Evolutionary conservation across 768 basidiomycete species (phyloP).

Genomic region (Pilatotrama ljubarskyi): DNA sequence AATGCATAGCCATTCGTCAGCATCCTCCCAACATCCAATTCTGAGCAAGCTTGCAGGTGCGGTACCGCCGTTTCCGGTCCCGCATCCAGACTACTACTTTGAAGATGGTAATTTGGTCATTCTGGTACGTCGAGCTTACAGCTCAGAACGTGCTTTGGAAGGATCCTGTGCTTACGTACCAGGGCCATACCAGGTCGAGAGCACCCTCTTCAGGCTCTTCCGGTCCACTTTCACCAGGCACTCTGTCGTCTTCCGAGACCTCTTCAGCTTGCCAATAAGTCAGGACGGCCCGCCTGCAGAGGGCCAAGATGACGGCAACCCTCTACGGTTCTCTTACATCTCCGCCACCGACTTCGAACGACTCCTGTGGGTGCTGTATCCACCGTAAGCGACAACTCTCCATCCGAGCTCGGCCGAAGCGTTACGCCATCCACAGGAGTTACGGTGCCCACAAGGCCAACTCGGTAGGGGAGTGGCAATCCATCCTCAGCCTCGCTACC

Average conservation of each 20-base stretch:
- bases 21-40: not conserved
- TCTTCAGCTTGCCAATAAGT: slow-evolving; percentile 24
- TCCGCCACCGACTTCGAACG: slow-evolving; percentile 51
- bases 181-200: slow-evolving; percentile 54
- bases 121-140: slow-evolving; percentile 39
- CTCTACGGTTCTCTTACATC: slow-evolving; percentile 41
- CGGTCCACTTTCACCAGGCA: slow-evolving; percentile 65
- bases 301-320: slow-evolving; percentile 31
- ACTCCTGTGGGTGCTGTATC: slow-evolving; percentile 65
- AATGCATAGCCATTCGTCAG: not conserved
- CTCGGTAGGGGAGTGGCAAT: slow-evolving; percentile 42
- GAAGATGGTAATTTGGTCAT: slow-evolving; percentile 54
- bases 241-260: slow-evolving; percentile 37
- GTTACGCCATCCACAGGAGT: slow-evolving; percentile 36
- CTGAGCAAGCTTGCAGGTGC: slow-evolving; percentile 16
- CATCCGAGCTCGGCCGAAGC: not conserved
- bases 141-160: not conserved
- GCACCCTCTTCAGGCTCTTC: slow-evolving; percentile 57
- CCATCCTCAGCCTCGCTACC: slow-evolving; percentile 40
- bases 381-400: slow-evolving; percentile 41
- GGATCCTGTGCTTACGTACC: not conserved
- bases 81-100: slow-evolving; percentile 47
- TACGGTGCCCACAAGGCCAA: slow-evolving; percentile 54
- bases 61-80: not conserved
- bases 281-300: slow-evolving; percentile 20